Conservation (phyloP, 441 rosid genomes). For the Isatis lusitanica region DNA sequence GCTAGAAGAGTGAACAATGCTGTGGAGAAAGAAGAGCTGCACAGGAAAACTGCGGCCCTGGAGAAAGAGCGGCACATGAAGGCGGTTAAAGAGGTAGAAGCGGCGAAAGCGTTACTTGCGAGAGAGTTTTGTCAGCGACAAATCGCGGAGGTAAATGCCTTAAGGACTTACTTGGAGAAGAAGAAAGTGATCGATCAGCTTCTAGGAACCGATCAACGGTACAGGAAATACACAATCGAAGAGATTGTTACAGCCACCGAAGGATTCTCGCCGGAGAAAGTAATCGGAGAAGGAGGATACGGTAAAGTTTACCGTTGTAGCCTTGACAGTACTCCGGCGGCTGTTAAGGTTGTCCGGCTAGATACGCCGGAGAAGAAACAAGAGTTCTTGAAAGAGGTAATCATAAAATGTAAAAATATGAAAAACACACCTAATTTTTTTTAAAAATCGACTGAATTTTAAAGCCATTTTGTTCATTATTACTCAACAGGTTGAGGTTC, state of each 20-base stretch:
- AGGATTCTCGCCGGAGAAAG: slow-evolving; percentile 56
- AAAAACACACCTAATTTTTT: background rate
- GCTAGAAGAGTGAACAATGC: slow-evolving; percentile 62
- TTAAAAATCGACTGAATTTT: background rate
- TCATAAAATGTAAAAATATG: background rate
- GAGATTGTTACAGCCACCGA: slow-evolving; percentile 72
- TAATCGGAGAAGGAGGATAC: slow-evolving; percentile 84
- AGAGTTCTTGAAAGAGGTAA: slow-evolving; percentile 85
- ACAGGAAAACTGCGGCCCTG: slow-evolving; percentile 60
- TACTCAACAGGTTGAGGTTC: slow-evolving; percentile 68
- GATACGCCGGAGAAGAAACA: slow-evolving; percentile 60
- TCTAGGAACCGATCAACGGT: slow-evolving; percentile 57
- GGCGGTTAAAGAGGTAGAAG: slow-evolving; percentile 68
- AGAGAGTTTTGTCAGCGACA: slow-evolving; percentile 62
- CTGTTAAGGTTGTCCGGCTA: slow-evolving; percentile 66
- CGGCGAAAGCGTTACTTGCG: slow-evolving; percentile 64
- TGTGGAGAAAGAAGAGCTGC: slow-evolving; percentile 60
- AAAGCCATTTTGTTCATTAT: background rate
- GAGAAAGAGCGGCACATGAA: slow-evolving; percentile 62
- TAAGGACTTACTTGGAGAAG: slow-evolving; percentile 61
- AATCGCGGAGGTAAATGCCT: slow-evolving; percentile 68
- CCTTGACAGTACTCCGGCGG: slow-evolving; percentile 79
- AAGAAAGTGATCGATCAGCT: slow-evolving; percentile 61
- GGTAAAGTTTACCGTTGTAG: slow-evolving; percentile 83
- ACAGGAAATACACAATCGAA: slow-evolving; percentile 63